Base-by-base conservation (phyloP, 768 basidiomycete genomes). In the Clavulina sp. region DNA sequence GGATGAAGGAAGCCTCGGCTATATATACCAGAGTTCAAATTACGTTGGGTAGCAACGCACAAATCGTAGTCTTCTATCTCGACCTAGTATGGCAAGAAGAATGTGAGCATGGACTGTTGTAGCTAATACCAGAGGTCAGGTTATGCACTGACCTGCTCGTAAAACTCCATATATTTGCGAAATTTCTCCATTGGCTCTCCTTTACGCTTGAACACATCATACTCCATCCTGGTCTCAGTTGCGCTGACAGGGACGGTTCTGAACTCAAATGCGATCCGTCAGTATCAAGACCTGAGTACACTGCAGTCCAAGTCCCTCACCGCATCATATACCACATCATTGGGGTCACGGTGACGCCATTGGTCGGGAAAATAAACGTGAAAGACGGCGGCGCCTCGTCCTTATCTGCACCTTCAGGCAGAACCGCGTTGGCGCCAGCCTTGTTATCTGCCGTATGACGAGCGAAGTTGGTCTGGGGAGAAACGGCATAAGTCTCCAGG, bases 301-400 rank as follows among this genome's bases (percentile, higher is more conserved):
- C 19, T 9, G 19, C 34, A 38, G 9, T 38, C 34, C 19, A 38
- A 38, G 9, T 9, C 19, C 19, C 34, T 9, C 19, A 38, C 33
- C 50, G 40, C 50, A 51, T 51, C 50, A 51, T 51, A 38, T 51
- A 51, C 50, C 50, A 51, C 50, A 51, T 47, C 19, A 36, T 28
- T 4, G 23, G 21, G 38, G 50, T 51, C 4, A 51, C 28, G 4
- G 50, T 51, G 18, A 51, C 38, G 13, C 32, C 50, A 28, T 41
- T 38, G 38, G 50, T 36, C 3, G 50, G 50, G 36, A 41, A 51
- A 7, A 51, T 38, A 23, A 36, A 51, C 5, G 36, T 38, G 24
- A 51, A 38, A 9, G 34, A 38, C 9, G 34, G 34, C 19, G 34
- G 34, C 9, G 34, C 19, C 34, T 38, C 34, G 19, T 9, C 34